Percentiles rank a stretch among this genome's conserved stretches.
Evolutionary conservation across 2,329 filamentous ascomycete species (phyloP).

Genomic region (Fusarium longipes): DNA sequence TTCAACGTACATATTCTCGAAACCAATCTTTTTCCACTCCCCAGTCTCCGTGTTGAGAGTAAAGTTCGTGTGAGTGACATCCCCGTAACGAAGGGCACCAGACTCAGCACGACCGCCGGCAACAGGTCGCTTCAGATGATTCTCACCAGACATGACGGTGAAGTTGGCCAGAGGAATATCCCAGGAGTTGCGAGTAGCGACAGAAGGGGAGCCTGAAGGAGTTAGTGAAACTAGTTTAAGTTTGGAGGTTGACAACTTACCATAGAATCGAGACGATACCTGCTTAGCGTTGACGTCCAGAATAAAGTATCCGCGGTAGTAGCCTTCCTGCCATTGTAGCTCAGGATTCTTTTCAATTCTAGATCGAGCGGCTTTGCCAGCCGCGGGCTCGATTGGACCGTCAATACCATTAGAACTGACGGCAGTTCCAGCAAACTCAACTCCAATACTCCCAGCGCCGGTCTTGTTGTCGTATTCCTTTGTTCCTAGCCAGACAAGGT

Average conservation of each 20-base stretch:
- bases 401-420: constrained; percentile 53
- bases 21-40: constrained; percentile 20
- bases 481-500: constrained; percentile 68
- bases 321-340: constrained; percentile 78
- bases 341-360: constrained; percentile 64
- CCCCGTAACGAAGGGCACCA: constrained; percentile 64
- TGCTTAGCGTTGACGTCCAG: constrained; percentile 67
- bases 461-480: constrained; percentile 64
- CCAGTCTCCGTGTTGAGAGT: constrained; percentile 35
- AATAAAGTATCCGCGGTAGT: constrained; percentile 80
- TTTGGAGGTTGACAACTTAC: constrained; percentile 28
- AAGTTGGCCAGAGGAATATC: constrained; percentile 78
- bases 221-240: background rate
- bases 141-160: constrained; percentile 71
- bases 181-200: constrained; percentile 68
- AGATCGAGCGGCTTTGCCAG: constrained; percentile 25
- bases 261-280: constrained; percentile 73
- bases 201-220: constrained; percentile 58
- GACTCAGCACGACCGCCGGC: constrained; percentile 60
- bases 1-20: constrained; percentile 29
- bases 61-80: constrained; percentile 51
- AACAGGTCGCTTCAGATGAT: constrained; percentile 61
- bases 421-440: constrained; percentile 74
- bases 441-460: constrained; percentile 67
- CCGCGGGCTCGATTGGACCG: constrained; percentile 60